Percentiles rank a stretch among this genome's conserved stretches.
phyloP scores from a whole-genome alignment of 2,329 filamentous ascomycete genomes.

The Cyphellophora europaea region DNA sequence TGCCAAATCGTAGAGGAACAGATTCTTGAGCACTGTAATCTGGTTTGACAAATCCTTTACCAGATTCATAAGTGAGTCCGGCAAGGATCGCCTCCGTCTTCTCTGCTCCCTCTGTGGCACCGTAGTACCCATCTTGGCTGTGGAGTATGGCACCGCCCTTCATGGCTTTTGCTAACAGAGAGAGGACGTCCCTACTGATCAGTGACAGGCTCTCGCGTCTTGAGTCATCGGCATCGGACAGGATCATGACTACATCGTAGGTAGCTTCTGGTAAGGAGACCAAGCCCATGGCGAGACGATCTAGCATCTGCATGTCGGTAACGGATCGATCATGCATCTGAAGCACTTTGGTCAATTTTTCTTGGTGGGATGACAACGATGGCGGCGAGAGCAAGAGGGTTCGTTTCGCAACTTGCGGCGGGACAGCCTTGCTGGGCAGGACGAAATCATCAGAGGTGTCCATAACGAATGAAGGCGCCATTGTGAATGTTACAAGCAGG shows the following conservation, averaged over 20 bases:
- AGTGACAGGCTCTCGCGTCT: slow-evolving; percentile 56
- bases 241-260: slow-evolving; percentile 77
- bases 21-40: slow-evolving; percentile 48
- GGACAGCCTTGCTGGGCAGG: slow-evolving; percentile 20
- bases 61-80: slow-evolving; percentile 55
- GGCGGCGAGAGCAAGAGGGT: slow-evolving; percentile 85
- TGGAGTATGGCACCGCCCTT: slow-evolving; percentile 58
- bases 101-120: slow-evolving; percentile 35
- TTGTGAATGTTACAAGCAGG: too few species aligned
- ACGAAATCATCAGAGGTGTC: slow-evolving; percentile 48
- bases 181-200: slow-evolving; percentile 59
- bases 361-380: slow-evolving; percentile 76
- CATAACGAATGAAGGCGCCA: slow-evolving; percentile 42
- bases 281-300: slow-evolving; percentile 75
- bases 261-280: slow-evolving; percentile 65
- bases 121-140: slow-evolving; percentile 59
- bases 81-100: slow-evolving; percentile 75
- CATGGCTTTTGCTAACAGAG: slow-evolving; percentile 59
- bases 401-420: slow-evolving; percentile 30
- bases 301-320: slow-evolving; percentile 95
- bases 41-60: slow-evolving; percentile 64
- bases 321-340: slow-evolving; percentile 61
- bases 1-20: slow-evolving; percentile 56
- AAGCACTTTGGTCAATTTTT: slow-evolving; percentile 63
- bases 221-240: slow-evolving; percentile 66